Evolutionary conservation across 2,329 filamentous ascomycete genomes (phyloP).

Genomic region (Aureobasidium sp.): DNA sequence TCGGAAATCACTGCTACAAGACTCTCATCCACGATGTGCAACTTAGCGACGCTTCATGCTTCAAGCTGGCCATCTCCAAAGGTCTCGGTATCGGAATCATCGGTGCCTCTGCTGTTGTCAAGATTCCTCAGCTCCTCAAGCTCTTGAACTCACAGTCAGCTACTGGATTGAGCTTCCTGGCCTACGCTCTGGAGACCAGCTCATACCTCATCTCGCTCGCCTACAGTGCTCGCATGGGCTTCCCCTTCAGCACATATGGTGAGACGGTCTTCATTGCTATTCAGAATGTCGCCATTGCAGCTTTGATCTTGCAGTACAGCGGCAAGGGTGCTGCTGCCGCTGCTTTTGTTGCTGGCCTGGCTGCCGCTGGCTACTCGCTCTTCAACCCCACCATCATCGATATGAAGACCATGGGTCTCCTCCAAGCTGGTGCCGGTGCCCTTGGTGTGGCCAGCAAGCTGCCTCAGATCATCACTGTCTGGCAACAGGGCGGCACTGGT

Average conservation of each 20-base stretch:
- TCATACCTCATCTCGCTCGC: conserved; percentile 82
- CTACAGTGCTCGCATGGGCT: conserved; percentile 85
- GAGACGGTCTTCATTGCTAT: conserved; percentile 87
- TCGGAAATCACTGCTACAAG: conserved; percentile 79
- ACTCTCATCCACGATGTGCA: conserved; percentile 79
- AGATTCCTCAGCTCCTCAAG: conserved; percentile 95
- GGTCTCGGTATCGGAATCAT: conserved; percentile 90
- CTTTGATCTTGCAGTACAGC: conserved; percentile 77
- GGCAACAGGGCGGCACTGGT: conserved; percentile 76
- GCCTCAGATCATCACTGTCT: conserved; percentile 86
- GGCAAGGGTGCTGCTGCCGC: conserved; percentile 61
- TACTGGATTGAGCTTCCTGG: conserved; percentile 77
- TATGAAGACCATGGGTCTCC: conserved; percentile 57
- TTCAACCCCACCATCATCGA: conserved; percentile 59
- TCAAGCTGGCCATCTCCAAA: conserved; percentile 88
- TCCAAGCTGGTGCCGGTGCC: conserved; percentile 78
- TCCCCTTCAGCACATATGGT: conserved; percentile 94
- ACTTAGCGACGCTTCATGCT: conserved; percentile 64
- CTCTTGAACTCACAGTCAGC: conserved; percentile 72
- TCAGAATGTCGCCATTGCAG: conserved; percentile 85
- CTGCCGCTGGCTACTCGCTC: conserved; percentile 59
- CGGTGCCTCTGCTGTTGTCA: conserved; percentile 80
- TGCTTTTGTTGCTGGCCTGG: conserved; percentile 69
- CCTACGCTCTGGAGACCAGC: conserved; percentile 85
- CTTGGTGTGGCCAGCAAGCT: conserved; percentile 84